Conservation (phyloP, 169 alveolate species). For the Plasmodium vinckei region DNA sequence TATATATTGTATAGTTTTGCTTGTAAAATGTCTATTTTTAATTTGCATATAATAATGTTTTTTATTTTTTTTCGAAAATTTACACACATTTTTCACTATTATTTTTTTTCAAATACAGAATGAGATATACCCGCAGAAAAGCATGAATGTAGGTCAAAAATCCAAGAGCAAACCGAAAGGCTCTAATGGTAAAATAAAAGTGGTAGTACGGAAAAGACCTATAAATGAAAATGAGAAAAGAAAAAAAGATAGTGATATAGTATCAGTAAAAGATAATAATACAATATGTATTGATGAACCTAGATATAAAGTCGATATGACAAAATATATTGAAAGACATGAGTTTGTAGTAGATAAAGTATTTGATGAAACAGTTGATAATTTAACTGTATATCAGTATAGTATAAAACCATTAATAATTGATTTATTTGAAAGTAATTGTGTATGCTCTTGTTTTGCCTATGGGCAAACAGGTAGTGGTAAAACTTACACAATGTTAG, state of each 20-base stretch:
- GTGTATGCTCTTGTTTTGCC: slow-evolving; percentile 97
- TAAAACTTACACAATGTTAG: slow-evolving; percentile 98
- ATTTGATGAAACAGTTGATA: slow-evolving; percentile 90
- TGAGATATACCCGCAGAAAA: slow-evolving; percentile 59
- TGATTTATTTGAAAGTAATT: slow-evolving; percentile 93
- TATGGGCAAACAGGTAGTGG: slow-evolving; percentile 99
- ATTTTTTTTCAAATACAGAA: slow-evolving; percentile 3
- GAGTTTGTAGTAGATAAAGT: slow-evolving; percentile 93
- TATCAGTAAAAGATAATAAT: slow-evolving; percentile 85
- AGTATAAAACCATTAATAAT: slow-evolving; percentile 94
- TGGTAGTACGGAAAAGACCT: slow-evolving; percentile 96
- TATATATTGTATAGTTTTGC: too few relatives aligned
- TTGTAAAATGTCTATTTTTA: too few relatives aligned
- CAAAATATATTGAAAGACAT: slow-evolving; percentile 94
- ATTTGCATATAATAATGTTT: too few relatives aligned
- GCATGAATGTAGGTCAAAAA: slow-evolving; percentile 51
- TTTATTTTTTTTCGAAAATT: neutral
- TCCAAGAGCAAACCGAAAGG: slow-evolving; percentile 23
- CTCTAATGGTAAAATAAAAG: slow-evolving; percentile 85
- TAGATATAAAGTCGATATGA: slow-evolving; percentile 89
- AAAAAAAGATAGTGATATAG: slow-evolving; percentile 93
- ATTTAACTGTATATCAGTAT: slow-evolving; percentile 90
- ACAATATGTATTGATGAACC: slow-evolving; percentile 83
- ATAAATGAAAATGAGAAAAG: slow-evolving; percentile 92
- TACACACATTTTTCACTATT: neutral